Evolutionary conservation across 768 basidiomycete species (phyloP).

Genomic region (Chalciporus piperatus): DNA sequence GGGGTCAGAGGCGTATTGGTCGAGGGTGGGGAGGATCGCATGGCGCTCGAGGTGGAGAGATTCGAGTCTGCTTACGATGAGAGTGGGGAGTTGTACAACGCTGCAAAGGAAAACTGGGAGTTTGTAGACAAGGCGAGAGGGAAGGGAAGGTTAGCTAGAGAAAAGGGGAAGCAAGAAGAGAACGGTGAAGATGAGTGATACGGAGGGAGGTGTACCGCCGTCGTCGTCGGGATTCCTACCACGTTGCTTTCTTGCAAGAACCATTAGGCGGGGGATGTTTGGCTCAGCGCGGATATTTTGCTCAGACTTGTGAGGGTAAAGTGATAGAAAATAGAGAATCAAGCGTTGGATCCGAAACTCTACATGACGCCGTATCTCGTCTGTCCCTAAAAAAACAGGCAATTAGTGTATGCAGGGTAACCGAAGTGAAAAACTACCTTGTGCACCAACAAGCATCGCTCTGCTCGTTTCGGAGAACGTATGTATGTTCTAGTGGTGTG

Average conservation of each 20-base stretch:
- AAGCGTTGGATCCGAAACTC: slow-evolving; percentile 14
- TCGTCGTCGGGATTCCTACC: too few relatives aligned
- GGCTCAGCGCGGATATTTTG: too few relatives aligned
- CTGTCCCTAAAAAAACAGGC: slow-evolving; percentile 2
- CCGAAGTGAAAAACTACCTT: slow-evolving; percentile 2
- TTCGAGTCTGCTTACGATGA: slow-evolving; percentile 57
- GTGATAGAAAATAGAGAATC: not conserved
- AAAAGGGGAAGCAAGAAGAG: slow-evolving; percentile 43
- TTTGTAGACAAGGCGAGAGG: slow-evolving; percentile 68
- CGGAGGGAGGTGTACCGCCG: not conserved
- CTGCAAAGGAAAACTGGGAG: slow-evolving; percentile 57
- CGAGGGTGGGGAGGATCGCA: not conserved
- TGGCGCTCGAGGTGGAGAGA: slow-evolving; percentile 43
- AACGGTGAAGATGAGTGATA: not conserved
- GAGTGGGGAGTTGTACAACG: slow-evolving; percentile 41
- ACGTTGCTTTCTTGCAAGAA: too few relatives aligned
- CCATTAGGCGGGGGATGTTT: too few relatives aligned
- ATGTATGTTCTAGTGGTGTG: slow-evolving; percentile 33
- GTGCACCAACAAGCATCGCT: not conserved
- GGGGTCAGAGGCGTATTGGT: slow-evolving; percentile 46
- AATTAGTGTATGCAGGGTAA: not conserved
- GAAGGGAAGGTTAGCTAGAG: slow-evolving; percentile 69
- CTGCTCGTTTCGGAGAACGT: not conserved
- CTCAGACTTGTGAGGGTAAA: not conserved
- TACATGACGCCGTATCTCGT: slow-evolving; percentile 14